Conservation (phyloP, 225 moss, liverwort and hornwort genomes). For the Pseudoscleropodium purum region DNA sequence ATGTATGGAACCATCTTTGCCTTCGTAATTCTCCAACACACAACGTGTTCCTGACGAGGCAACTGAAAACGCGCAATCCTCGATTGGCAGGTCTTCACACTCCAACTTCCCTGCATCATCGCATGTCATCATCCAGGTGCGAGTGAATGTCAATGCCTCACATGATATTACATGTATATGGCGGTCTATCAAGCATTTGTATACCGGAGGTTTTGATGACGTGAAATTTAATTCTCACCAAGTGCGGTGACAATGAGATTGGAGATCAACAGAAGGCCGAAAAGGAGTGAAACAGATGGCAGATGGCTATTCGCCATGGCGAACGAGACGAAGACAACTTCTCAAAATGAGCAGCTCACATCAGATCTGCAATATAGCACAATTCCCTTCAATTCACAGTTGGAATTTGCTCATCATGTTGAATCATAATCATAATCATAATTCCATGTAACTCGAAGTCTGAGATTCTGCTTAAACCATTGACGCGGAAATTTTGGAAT, state of each 20-base stretch:
- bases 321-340: background rate
- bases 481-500: background rate
- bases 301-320: slow-evolving; percentile 17
- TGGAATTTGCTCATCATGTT: background rate
- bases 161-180: background rate
- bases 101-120: slow-evolving; percentile 55
- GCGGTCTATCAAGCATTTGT: too few species aligned
- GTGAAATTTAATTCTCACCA: slow-evolving; percentile 9
- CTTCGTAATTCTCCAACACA: slow-evolving; percentile 80
- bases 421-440: background rate
- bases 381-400: background rate
- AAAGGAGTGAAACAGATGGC: slow-evolving; percentile 2
- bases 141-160: background rate
- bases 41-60: slow-evolving; percentile 85
- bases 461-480: background rate
- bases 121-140: background rate
- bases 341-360: background rate
- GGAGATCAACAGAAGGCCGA: slow-evolving; percentile 16
- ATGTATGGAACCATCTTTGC: slow-evolving; percentile 36
- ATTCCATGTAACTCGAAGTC: background rate
- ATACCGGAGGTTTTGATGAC: background rate
- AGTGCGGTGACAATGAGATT: slow-evolving; percentile 1
- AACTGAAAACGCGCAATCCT: slow-evolving; percentile 91
- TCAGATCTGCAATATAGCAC: slow-evolving; percentile 7
- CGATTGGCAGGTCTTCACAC: slow-evolving; percentile 80